Conservation (phyloP, 78 protist genomes). For the Isochrysis galbana region DNA sequence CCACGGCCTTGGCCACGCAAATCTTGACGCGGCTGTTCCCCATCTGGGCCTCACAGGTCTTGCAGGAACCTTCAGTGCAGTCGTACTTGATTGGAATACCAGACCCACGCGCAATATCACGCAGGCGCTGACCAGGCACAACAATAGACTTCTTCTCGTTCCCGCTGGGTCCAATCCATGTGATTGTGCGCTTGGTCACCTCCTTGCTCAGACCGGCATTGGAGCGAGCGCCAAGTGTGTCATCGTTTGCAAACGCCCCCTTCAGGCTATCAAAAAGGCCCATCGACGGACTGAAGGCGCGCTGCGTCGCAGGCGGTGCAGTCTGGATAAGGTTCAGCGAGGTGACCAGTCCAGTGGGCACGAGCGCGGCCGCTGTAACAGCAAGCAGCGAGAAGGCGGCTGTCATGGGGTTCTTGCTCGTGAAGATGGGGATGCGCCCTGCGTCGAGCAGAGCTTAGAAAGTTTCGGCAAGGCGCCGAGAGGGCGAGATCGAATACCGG, state of each 20-base stretch:
- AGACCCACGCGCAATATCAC: neutral
- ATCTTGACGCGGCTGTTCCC: neutral
- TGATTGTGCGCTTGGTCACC: neutral
- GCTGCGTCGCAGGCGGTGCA: neutral
- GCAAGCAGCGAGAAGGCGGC: too few species aligned
- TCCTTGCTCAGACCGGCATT: slow-evolving; percentile 14
- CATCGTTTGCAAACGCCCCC: neutral
- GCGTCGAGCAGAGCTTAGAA: too few species aligned
- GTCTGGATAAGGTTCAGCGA: too few species aligned
- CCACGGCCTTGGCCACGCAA: neutral
- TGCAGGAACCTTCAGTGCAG: slow-evolving; percentile 1
- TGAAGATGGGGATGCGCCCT: too few species aligned
- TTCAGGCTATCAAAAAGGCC: neutral
- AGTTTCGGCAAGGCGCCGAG: too few species aligned
- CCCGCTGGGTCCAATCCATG: neutral
- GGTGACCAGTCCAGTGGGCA: too few species aligned
- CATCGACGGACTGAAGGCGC: neutral
- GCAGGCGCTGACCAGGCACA: neutral
- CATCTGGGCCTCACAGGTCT: neutral
- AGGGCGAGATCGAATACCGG: too few species aligned
- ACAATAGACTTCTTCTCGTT: neutral
- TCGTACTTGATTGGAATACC: neutral
- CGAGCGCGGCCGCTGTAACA: too few species aligned
- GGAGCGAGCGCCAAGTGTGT: neutral
- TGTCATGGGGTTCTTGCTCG: too few species aligned